Evolutionary conservation across 257 asterid species (phyloP).

Genomic region (Thymus mandschuricus): DNA sequence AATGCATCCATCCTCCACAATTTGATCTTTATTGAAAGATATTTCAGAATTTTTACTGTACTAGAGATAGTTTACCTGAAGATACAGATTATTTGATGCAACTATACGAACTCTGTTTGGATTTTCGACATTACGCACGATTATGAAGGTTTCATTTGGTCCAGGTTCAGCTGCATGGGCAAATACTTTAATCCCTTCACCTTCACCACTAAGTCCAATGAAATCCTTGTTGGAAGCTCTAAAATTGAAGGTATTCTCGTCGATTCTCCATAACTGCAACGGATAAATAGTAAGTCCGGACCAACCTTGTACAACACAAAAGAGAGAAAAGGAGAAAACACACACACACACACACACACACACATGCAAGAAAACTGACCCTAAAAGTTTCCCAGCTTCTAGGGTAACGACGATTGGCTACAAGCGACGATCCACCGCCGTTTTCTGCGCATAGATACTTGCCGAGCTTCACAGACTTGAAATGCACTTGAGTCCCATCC

Average conservation of each 20-base stretch:
- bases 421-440: constrained; percentile 54
- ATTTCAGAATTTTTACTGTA: not conserved
- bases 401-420: constrained; percentile 52
- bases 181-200: constrained; percentile 32
- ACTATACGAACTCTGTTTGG: constrained; percentile 44
- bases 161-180: constrained; percentile 47
- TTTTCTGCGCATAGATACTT: constrained; percentile 55
- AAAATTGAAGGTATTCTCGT: constrained; percentile 50
- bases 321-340: not conserved
- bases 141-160: constrained; percentile 35
- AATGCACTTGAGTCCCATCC: constrained; percentile 67
- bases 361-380: constrained; percentile 24
- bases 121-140: constrained; percentile 32
- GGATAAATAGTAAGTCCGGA: not conserved
- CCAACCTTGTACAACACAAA: not conserved
- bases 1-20: not conserved
- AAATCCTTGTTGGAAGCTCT: constrained; percentile 52
- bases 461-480: constrained; percentile 52
- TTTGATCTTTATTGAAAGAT: not conserved
- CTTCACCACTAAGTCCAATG: constrained; percentile 40
- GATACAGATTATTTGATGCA: constrained; percentile 42
- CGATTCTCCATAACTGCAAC: constrained; percentile 56
- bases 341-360: no score
- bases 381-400: constrained; percentile 60
- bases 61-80: constrained; percentile 40